Percentiles rank a stretch among this genome's conserved stretches.
Conservation (phyloP, 768 basidiomycete genomes). For the Ephemerocybe angulata region DNA sequence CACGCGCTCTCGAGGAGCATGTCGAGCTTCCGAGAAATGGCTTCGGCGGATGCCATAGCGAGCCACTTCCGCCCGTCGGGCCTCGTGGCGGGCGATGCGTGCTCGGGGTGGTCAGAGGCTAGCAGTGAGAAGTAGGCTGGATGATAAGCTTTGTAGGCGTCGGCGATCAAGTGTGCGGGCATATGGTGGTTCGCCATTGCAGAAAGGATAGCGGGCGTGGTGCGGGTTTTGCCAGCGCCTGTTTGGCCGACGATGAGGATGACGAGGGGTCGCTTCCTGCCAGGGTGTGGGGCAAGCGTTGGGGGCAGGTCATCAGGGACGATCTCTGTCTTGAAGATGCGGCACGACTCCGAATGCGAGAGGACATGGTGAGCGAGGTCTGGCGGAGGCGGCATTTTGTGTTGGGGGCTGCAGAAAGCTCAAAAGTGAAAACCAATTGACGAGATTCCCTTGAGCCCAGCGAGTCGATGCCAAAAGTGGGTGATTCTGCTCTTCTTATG, state of each 20-base stretch:
- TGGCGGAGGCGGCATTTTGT: background rate
- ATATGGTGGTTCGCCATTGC: background rate
- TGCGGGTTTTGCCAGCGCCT: background rate
- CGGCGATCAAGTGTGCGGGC: background rate
- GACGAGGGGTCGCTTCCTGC: background rate
- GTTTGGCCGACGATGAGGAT: background rate
- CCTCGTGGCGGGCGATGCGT: background rate
- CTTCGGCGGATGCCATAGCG: background rate
- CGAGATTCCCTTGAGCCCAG: too few relatives aligned
- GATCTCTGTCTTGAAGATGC: background rate
- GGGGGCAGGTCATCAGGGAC: background rate
- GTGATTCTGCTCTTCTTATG: too few relatives aligned
- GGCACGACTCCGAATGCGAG: background rate
- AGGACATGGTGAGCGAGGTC: background rate
- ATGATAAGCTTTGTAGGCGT: background rate
- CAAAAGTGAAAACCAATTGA: too few relatives aligned
- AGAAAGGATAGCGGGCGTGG: background rate
- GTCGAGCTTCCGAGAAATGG: background rate
- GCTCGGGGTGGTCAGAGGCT: background rate
- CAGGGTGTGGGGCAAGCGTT: background rate
- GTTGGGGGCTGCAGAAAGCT: too few relatives aligned
- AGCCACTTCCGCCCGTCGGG: background rate
- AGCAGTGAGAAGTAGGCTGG: background rate
- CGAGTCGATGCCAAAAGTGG: too few relatives aligned
- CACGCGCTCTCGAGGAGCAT: background rate